Conservation (phyloP, 805 yeast species). For the Spencermartinsiella europaea region DNA sequence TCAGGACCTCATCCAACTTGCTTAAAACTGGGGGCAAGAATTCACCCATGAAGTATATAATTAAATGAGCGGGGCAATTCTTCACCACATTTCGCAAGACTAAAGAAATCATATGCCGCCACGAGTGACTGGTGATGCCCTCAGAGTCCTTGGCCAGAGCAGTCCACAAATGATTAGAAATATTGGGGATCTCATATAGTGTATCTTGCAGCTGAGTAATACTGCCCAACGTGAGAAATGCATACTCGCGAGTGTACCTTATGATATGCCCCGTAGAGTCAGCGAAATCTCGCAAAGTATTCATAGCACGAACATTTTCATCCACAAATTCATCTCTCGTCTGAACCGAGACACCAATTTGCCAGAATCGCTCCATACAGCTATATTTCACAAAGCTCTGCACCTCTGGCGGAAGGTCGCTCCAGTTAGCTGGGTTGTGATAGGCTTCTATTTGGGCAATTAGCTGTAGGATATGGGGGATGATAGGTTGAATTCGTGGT, state of each 20-base stretch:
- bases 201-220: conserved; percentile 87
- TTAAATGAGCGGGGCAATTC: conserved; percentile 74
- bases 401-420: conserved; percentile 77
- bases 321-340: conserved; percentile 90
- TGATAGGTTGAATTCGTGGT: conserved; percentile 85
- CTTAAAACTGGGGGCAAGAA: conserved; percentile 71
- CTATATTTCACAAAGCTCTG: conserved; percentile 88
- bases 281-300: conserved; percentile 92
- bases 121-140: conserved; percentile 89
- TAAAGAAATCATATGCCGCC: conserved; percentile 94
- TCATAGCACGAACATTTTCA: conserved; percentile 90
- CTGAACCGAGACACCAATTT: conserved; percentile 92
- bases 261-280: conserved; percentile 96
- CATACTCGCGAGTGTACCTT: conserved; percentile 93
- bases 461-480: conserved; percentile 85
- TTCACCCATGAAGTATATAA: conserved; percentile 64
- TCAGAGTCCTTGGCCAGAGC: conserved; percentile 80
- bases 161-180: conserved; percentile 71
- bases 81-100: conserved; percentile 82
- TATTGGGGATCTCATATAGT: conserved; percentile 76
- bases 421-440: conserved; percentile 92
- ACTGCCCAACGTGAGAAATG: conserved; percentile 83
- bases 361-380: conserved; percentile 95
- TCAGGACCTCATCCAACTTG: conserved; percentile 69
- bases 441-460: conserved; percentile 89